Evolutionary conservation across 495 filamentous ascomycete species (phyloP).

Genomic region (Trichoderma reesei): DNA sequence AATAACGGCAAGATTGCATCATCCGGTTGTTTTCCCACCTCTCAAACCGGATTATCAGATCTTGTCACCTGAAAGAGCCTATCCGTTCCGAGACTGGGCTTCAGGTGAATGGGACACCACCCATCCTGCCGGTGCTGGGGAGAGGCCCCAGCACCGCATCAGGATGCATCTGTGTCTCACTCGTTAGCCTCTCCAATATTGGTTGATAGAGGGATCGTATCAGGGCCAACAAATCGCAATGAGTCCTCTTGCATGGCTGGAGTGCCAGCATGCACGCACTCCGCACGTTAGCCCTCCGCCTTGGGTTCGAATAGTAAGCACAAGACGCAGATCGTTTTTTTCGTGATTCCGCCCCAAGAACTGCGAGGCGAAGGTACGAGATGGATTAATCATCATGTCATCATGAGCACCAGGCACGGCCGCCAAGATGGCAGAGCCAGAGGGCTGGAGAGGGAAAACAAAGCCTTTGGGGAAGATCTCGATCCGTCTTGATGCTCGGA

Average conservation of each 20-base stretch:
- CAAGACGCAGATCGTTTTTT: background rate
- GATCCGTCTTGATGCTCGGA: background rate
- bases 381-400: slow-evolving; percentile 5
- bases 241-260: background rate
- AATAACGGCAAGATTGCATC: no score
- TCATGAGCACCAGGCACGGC: background rate
- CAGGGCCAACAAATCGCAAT: no score
- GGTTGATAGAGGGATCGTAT: no score
- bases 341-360: background rate
- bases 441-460: background rate
- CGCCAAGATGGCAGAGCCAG: background rate
- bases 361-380: background rate
- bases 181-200: no score
- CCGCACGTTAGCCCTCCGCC: background rate
- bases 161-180: no score
- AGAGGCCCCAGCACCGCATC: no score
- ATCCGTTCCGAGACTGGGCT: no score
- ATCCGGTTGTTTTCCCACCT: no score
- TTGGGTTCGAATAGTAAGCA: background rate
- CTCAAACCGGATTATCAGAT: no score
- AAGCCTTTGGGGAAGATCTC: background rate
- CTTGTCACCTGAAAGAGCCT: no score
- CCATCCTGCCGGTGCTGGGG: no score
- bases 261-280: background rate
- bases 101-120: no score